Evolutionary conservation across 352 stramenopile genomes (phyloP).

Genomic region (Phytophthora brassicae): DNA sequence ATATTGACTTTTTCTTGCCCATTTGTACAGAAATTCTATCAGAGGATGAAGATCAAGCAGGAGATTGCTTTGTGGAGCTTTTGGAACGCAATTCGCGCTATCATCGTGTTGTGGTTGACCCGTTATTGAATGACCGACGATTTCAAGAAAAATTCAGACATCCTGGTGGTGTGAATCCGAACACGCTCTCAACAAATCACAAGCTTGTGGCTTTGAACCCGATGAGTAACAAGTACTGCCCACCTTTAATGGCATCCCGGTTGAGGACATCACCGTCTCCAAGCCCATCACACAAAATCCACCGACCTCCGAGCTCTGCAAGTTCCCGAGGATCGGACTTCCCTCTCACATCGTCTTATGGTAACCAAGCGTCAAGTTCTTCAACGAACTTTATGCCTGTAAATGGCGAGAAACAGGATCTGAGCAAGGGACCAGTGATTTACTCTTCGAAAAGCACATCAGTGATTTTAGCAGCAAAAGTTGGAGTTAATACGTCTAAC

Average conservation of each 20-base stretch:
- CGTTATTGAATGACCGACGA: slow-evolving; percentile 48
- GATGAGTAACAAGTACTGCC: slow-evolving; percentile 52
- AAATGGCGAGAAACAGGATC: not conserved
- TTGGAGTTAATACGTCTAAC: not conserved
- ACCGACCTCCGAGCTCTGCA: not conserved
- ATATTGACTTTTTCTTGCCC: not conserved
- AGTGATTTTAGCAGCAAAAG: slow-evolving; percentile 14
- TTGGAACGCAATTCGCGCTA: slow-evolving; percentile 49
- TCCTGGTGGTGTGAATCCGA: slow-evolving; percentile 20
- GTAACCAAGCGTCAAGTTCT: slow-evolving; percentile 9
- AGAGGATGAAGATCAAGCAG: slow-evolving; percentile 30
- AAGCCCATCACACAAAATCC: not conserved
- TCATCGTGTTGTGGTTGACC: slow-evolving; percentile 58
- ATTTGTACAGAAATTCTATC: slow-evolving; percentile 12
- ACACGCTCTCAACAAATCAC: slow-evolving; percentile 44
- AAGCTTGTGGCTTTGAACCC: slow-evolving; percentile 44
- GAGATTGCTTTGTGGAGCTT: slow-evolving; percentile 60
- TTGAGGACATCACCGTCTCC: slow-evolving; percentile 26
- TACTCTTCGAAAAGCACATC: slow-evolving; percentile 17
- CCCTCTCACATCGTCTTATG: not conserved
- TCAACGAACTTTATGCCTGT: not conserved
- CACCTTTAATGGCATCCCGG: slow-evolving; percentile 51
- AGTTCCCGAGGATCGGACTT: not conserved
- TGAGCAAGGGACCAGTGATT: not conserved
- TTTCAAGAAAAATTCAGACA: slow-evolving; percentile 69